Percentiles rank a stretch among this genome's conserved stretches.
Evolutionary conservation across 2,329 filamentous ascomycete genomes (phyloP).

Genomic region (Diaporthe destruens): DNA sequence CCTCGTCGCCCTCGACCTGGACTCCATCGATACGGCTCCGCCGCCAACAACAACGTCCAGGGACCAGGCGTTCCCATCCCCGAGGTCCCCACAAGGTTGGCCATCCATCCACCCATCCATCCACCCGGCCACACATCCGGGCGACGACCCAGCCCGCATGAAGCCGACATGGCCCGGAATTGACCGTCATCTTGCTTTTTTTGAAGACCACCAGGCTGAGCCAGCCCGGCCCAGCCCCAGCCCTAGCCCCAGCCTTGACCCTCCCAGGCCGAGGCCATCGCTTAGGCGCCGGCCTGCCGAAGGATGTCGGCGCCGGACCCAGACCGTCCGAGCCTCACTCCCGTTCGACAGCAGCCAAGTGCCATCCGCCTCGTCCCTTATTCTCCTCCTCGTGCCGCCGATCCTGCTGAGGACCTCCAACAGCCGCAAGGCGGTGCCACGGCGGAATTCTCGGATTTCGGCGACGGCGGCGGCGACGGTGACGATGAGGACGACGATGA

Average conservation of each 20-base stretch:
- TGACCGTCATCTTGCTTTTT: constrained; percentile 47
- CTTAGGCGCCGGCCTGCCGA: constrained; percentile 39
- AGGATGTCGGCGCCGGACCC: constrained; percentile 47
- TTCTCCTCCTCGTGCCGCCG: constrained; percentile 55
- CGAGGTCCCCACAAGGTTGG: neutral
- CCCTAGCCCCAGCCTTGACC: constrained; percentile 11
- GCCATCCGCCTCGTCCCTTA: constrained; percentile 64
- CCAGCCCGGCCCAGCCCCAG: constrained; percentile 34
- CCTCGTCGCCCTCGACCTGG: constrained; percentile 28
- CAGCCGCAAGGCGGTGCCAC: constrained; percentile 43
- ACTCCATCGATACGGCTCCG: constrained; percentile 9
- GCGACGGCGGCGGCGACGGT: constrained; percentile 8
- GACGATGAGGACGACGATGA: neutral
- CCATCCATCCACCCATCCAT: neutral
- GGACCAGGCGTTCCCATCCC: constrained; percentile 1
- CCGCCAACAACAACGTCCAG: neutral
- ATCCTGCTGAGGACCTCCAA: constrained; percentile 44
- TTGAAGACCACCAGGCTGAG: constrained; percentile 36
- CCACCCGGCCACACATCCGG: constrained; percentile 12
- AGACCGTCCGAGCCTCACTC: constrained; percentile 49
- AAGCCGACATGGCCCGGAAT: constrained; percentile 49
- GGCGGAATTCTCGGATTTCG: constrained; percentile 12
- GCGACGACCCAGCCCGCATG: constrained; percentile 44
- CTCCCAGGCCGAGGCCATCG: constrained; percentile 26
- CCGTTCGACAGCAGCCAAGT: constrained; percentile 56